phyloP scores from a whole-genome alignment of 768 basidiomycete species.

The Pisolithus microcarpus region DNA sequence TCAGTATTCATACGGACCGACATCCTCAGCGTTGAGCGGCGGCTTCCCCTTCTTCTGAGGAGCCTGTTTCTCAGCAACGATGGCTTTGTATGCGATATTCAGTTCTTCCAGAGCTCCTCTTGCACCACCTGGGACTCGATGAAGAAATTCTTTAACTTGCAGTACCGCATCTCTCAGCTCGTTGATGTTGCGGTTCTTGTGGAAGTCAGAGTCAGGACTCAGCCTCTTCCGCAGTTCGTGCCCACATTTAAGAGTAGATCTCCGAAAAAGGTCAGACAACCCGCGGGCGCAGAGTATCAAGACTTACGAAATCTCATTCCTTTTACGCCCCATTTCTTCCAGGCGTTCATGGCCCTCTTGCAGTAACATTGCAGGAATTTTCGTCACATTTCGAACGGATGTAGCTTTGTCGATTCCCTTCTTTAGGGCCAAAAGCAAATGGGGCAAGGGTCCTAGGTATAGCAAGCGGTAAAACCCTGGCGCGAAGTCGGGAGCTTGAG shows the following conservation, averaged over 20 bases:
- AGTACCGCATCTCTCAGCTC: too few relatives aligned
- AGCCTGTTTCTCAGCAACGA: slow-evolving; percentile 10
- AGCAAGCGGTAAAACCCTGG: slow-evolving; percentile 27
- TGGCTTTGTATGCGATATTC: neutral
- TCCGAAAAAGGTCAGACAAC: slow-evolving; percentile 6
- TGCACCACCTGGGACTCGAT: too few relatives aligned
- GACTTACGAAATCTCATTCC: neutral
- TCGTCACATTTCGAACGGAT: slow-evolving; percentile 26
- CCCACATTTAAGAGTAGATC: slow-evolving; percentile 3
- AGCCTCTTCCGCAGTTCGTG: too few relatives aligned
- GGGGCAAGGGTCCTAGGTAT: slow-evolving; percentile 34
- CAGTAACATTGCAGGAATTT: slow-evolving; percentile 17
- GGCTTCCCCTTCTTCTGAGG: too few relatives aligned
- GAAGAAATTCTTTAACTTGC: too few relatives aligned
- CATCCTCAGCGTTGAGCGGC: too few relatives aligned
- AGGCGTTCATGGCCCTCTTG: slow-evolving; percentile 28
- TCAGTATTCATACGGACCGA: too few relatives aligned
- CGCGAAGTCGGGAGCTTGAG: slow-evolving; percentile 23
- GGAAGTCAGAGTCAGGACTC: too few relatives aligned
- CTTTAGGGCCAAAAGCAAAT: slow-evolving; percentile 36
- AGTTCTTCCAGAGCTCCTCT: too few relatives aligned
- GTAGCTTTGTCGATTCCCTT: slow-evolving; percentile 18
- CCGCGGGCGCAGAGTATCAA: neutral
- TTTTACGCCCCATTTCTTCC: slow-evolving; percentile 25
- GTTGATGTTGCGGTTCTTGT: too few relatives aligned